These are phyloP conservation scores for Pyricularia pennisetigena DNA, from an alignment of 2,329 filamentous ascomycete genomes.

Conservation along the genomic window DNA sequence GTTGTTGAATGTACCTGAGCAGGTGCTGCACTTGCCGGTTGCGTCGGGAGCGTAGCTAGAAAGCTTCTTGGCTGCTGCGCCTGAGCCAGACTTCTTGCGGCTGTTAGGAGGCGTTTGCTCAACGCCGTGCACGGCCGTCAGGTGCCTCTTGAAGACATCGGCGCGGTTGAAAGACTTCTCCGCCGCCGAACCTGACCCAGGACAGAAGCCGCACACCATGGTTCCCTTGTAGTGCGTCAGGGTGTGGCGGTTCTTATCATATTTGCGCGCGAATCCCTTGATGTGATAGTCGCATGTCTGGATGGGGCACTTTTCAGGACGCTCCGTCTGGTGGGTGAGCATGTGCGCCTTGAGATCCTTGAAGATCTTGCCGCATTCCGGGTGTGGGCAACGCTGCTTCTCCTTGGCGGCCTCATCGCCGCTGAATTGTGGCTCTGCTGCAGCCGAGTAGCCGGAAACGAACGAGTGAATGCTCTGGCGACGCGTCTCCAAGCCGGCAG, in stretches of 20 bases:
- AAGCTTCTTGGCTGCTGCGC: slow-evolving; percentile 37
- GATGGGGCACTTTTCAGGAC: slow-evolving; percentile 94
- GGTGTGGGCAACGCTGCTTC: slow-evolving; percentile 42
- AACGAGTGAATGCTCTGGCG: slow-evolving; percentile 62
- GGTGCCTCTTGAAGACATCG: slow-evolving; percentile 93
- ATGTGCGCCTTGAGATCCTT: slow-evolving; percentile 76
- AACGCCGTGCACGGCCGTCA: slow-evolving; percentile 86
- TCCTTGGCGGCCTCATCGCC: slow-evolving; percentile 50
- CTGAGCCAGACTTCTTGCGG: slow-evolving; percentile 44
- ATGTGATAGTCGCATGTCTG: slow-evolving; percentile 85
- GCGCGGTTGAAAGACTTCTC: slow-evolving; percentile 96
- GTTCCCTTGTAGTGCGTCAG: slow-evolving; percentile 96
- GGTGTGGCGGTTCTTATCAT: slow-evolving; percentile 95
- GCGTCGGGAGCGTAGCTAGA: slow-evolving; percentile 65
- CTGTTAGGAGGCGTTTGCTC: slow-evolving; percentile 91
- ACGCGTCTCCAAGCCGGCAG: slow-evolving; percentile 37
- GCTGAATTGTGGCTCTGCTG: slow-evolving; percentile 42
- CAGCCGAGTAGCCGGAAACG: slow-evolving; percentile 42
- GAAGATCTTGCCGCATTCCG: slow-evolving; percentile 49
- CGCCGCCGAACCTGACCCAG: slow-evolving; percentile 72
- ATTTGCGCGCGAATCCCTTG: slow-evolving; percentile 93
- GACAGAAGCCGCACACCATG: slow-evolving; percentile 96
- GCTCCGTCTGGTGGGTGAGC: slow-evolving; percentile 88
- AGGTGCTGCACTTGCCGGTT: slow-evolving; percentile 93
- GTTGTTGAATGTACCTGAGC: slow-evolving; percentile 79